Evolutionary conservation across 345 rosid species (phyloP).

Genomic region (Schrenkiella parvula): DNA sequence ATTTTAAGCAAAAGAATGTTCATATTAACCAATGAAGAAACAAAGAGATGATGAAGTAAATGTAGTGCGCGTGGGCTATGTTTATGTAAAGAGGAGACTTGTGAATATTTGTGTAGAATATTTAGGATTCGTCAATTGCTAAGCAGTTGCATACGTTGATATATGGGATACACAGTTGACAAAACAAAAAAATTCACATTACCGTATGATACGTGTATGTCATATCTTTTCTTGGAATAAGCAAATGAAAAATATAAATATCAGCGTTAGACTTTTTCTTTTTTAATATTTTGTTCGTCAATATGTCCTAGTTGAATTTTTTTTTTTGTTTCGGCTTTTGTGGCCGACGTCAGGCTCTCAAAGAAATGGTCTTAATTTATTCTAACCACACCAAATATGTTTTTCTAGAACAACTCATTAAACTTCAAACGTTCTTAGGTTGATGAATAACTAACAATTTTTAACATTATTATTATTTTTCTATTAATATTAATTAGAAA

Average conservation of each 20-base stretch:
- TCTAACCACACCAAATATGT: not conserved
- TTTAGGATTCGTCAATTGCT: conserved; percentile 3
- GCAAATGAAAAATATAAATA: not conserved
- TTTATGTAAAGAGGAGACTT: conserved; percentile 15
- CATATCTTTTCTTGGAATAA: conserved; percentile 8
- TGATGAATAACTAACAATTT: not conserved
- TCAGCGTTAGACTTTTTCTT: not conserved
- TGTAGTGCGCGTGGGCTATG: conserved; percentile 22
- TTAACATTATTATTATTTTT: not conserved
- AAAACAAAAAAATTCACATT: too few species aligned
- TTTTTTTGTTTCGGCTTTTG: conserved; percentile 4
- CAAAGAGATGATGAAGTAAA: not conserved
- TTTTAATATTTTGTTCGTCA: not conserved
- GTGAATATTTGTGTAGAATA: not conserved
- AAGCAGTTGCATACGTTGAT: not conserved
- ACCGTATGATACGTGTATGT: conserved; percentile 3
- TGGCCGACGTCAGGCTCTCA: not conserved
- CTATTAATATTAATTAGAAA: not conserved
- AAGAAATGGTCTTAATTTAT: conserved; percentile 17
- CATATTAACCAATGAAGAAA: not conserved
- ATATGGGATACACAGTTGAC: too few species aligned
- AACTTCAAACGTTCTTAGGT: not conserved
- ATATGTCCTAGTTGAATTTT: not conserved
- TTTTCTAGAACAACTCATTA: not conserved
- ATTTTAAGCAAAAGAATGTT: not conserved